Conservation (phyloP, 176 grass and related monocot genomes). For the Phyllostachys edulis region DNA sequence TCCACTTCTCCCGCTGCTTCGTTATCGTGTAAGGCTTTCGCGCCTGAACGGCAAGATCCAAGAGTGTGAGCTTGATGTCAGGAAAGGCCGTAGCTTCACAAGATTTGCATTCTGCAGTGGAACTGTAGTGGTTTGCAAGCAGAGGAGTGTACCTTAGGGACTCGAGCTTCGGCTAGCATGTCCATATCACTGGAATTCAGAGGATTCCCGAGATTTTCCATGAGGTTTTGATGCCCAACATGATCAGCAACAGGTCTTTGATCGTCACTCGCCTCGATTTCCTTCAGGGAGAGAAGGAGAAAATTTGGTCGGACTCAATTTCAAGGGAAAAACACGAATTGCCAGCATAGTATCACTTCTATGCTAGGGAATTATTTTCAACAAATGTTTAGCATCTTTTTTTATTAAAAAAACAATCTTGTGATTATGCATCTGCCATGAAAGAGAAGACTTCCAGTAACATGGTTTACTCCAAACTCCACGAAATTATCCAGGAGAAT, state of each 20-base stretch:
- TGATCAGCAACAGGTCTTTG: background rate
- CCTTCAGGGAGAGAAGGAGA: background rate
- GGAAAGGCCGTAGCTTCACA: background rate
- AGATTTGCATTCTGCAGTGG: background rate
- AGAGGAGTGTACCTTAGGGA: constrained; percentile 54
- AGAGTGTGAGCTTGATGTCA: constrained; percentile 6
- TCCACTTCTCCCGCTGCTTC: constrained; percentile 93
- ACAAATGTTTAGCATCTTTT: background rate
- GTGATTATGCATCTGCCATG: background rate
- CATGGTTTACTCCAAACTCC: background rate
- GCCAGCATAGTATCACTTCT: background rate
- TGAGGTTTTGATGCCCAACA: background rate
- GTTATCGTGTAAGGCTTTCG: constrained; percentile 93
- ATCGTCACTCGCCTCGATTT: constrained; percentile 2
- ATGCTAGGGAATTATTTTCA: background rate
- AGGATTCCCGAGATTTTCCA: constrained; percentile 6
- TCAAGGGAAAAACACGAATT: background rate
- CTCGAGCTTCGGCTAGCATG: constrained; percentile 30
- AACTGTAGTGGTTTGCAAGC: background rate
- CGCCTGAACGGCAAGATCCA: constrained; percentile 40
- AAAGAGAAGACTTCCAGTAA: background rate
- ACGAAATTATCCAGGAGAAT: background rate
- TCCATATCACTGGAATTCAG: background rate
- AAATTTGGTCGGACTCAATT: background rate
- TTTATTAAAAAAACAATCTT: background rate